A percentile compares a stretch with the other conserved stretches of the same genome.
Conservation (phyloP, 2,329 filamentous ascomycete genomes). For the Aurifilum marmelostoma region DNA sequence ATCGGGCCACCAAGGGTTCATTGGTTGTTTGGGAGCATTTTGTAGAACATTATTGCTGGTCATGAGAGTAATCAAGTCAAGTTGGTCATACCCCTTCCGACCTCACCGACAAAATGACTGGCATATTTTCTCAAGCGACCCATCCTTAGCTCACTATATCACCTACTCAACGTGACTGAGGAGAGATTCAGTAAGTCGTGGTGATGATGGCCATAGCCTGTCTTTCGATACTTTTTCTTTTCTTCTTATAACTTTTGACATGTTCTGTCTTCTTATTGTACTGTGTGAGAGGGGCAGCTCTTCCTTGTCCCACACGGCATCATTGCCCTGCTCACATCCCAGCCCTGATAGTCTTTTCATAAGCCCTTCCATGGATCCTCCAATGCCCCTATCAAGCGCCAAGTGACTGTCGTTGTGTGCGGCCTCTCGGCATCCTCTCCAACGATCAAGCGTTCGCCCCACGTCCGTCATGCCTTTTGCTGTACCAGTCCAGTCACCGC, state of each 20-base stretch:
- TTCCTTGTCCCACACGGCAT: not conserved
- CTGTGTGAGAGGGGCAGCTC: not conserved
- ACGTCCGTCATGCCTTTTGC: conserved; percentile 36
- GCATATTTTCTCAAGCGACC: no score
- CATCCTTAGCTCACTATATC: no score
- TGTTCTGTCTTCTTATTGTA: not conserved
- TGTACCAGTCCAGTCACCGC: conserved; percentile 59
- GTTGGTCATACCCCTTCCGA: not conserved
- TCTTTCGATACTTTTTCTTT: not conserved
- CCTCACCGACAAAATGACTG: no score
- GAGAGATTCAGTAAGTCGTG: not conserved
- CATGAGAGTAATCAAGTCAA: not conserved
- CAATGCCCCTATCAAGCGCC: no score
- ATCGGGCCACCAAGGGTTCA: not conserved
- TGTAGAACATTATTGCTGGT: conserved; percentile 11
- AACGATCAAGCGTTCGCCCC: not conserved
- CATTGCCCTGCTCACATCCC: not conserved
- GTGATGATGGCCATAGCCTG: not conserved
- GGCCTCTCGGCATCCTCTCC: conserved; percentile 14
- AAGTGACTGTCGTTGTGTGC: conserved; percentile 29
- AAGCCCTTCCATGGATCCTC: no score
- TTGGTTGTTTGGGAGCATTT: not conserved
- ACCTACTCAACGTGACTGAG: no score
- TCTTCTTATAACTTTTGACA: not conserved
- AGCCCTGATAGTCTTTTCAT: no score